Evolutionary conservation across 352 stramenopile genomes (phyloP).

Genomic region (Phytopythium delawarense): DNA sequence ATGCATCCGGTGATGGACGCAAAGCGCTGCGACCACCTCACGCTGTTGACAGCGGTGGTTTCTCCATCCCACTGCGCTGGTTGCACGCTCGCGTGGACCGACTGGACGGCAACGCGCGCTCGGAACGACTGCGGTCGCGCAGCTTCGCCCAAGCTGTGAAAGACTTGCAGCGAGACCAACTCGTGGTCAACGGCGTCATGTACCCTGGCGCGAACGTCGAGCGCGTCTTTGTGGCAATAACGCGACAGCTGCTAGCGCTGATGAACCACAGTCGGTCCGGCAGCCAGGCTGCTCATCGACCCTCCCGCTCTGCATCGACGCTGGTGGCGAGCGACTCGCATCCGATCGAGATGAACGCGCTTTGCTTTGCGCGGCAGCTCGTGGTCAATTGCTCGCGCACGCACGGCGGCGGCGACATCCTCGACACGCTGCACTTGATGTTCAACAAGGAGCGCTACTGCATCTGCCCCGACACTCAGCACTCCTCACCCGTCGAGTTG

Average conservation of each 20-base stretch:
- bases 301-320: neutral
- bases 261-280: neutral
- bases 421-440: slow-evolving; percentile 54
- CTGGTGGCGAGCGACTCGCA: neutral
- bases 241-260: slow-evolving; percentile 6
- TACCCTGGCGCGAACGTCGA: slow-evolving; percentile 32
- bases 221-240: slow-evolving; percentile 25
- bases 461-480: slow-evolving; percentile 43
- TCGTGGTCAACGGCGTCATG: slow-evolving; percentile 46
- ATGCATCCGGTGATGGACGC: neutral
- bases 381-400: slow-evolving; percentile 62
- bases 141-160: slow-evolving; percentile 63
- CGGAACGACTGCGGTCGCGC: slow-evolving; percentile 38
- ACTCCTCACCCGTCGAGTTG: slow-evolving; percentile 44
- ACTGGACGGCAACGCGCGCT: slow-evolving; percentile 23
- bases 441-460: slow-evolving; percentile 41
- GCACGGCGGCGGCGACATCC: slow-evolving; percentile 59
- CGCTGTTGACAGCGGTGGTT: neutral
- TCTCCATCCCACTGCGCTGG: slow-evolving; percentile 37
- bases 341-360: slow-evolving; percentile 36
- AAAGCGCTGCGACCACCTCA: neutral
- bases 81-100: slow-evolving; percentile 50
- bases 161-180: slow-evolving; percentile 53
- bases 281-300: neutral
- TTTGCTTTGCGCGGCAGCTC: slow-evolving; percentile 51